Conservation (phyloP, 2,329 filamentous ascomycete genomes). For the Colletotrichum sp. region DNA sequence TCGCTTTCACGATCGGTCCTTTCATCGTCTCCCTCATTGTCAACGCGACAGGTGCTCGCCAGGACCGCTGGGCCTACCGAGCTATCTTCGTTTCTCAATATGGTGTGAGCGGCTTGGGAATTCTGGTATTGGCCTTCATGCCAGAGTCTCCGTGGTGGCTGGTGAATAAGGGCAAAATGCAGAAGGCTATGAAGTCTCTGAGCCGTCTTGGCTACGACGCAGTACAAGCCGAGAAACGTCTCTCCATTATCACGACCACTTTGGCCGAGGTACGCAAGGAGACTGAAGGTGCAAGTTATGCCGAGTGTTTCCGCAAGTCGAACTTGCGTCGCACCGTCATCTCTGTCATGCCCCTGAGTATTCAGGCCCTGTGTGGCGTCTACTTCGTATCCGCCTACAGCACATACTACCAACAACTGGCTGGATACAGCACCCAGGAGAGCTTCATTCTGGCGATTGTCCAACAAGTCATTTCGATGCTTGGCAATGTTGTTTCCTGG, state of each 20-base stretch:
- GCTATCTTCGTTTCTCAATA: constrained; percentile 21
- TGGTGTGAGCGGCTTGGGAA: constrained; percentile 15
- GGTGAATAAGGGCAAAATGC: constrained; percentile 29
- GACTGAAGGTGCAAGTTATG: constrained; percentile 39
- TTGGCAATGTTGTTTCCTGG: constrained; percentile 36
- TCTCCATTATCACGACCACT: constrained; percentile 33
- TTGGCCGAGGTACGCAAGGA: constrained; percentile 38
- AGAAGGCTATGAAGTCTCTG: constrained; percentile 25
- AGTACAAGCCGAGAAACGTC: constrained; percentile 31
- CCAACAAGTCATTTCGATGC: constrained; percentile 25
- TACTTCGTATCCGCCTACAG: constrained; percentile 40
- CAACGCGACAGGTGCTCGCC: constrained; percentile 29
- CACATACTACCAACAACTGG: constrained; percentile 46
- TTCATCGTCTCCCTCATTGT: constrained; percentile 34
- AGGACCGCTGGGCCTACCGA: constrained; percentile 36
- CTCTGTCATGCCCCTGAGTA: constrained; percentile 38
- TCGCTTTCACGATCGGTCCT: constrained; percentile 30
- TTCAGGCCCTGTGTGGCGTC: constrained; percentile 39
- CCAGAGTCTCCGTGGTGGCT: constrained; percentile 51
- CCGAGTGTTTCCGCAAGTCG: constrained; percentile 43
- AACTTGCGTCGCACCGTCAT: constrained; percentile 45
- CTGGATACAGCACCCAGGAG: constrained; percentile 38
- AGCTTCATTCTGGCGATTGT: constrained; percentile 42
- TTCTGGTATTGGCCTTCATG: constrained; percentile 26
- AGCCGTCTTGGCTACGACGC: constrained; percentile 32